Evolutionary conservation across 768 basidiomycete genomes (phyloP).

Genomic region (Cystoderma amianthinum): DNA sequence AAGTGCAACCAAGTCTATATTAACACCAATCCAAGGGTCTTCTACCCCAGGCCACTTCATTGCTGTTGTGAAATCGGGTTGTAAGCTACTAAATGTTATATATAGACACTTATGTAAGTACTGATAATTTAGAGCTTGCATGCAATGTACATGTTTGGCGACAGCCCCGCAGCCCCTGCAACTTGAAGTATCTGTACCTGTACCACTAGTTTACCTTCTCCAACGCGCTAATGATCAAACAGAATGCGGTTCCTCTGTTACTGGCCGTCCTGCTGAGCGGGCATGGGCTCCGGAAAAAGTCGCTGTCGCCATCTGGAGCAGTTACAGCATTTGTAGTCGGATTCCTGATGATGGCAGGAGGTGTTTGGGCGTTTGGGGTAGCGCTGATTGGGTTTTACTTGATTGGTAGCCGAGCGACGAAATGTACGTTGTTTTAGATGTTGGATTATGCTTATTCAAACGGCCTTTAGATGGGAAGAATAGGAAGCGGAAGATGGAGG

Average conservation of each 20-base stretch:
- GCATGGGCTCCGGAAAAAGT: slow-evolving; percentile 70
- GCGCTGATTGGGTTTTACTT: slow-evolving; percentile 76
- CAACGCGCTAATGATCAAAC: slow-evolving; percentile 11
- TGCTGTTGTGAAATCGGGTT: too few species aligned
- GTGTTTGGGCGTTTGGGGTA: slow-evolving; percentile 55
- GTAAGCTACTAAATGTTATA: too few species aligned
- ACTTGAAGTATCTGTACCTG: too few species aligned
- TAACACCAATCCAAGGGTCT: too few species aligned
- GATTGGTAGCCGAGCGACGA: slow-evolving; percentile 77
- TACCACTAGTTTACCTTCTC: too few species aligned
- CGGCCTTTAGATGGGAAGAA: slow-evolving; percentile 57
- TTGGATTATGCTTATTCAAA: not conserved
- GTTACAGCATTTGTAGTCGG: slow-evolving; percentile 73
- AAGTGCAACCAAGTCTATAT: too few species aligned
- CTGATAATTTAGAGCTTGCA: too few species aligned
- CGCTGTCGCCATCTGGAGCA: slow-evolving; percentile 74
- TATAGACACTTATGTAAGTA: too few species aligned
- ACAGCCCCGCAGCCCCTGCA: too few species aligned
- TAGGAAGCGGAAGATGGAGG: slow-evolving; percentile 69
- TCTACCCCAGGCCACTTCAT: too few species aligned
- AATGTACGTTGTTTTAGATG: slow-evolving; percentile 36
- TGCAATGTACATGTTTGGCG: too few species aligned
- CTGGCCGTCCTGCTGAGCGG: slow-evolving; percentile 48
- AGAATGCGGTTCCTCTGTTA: slow-evolving; percentile 27
- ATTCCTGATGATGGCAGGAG: slow-evolving; percentile 64